Conservation (phyloP, 2,329 filamentous ascomycete species). For the Eutypa lata region DNA sequence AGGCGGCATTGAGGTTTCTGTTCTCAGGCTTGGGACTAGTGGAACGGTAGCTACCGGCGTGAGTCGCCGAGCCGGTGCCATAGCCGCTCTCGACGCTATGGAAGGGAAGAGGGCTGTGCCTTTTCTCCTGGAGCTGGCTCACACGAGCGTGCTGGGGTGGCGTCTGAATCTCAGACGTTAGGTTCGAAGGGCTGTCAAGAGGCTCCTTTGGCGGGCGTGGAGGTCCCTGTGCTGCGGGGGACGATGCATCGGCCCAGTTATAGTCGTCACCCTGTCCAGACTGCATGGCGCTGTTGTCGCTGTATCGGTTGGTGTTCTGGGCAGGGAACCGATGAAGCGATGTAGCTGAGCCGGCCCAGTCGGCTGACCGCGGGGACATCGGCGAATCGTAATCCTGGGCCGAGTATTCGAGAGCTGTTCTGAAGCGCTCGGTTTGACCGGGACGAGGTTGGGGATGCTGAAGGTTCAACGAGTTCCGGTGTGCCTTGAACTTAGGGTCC, state of each 20-base stretch:
- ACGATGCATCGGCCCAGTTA: constrained; percentile 33
- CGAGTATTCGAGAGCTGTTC: constrained; percentile 69
- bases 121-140: constrained; percentile 47
- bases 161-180: constrained; percentile 30
- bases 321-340: constrained; percentile 53
- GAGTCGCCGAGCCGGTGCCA: constrained; percentile 43
- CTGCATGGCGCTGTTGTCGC: constrained; percentile 38
- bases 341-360: constrained; percentile 61
- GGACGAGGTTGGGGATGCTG: constrained; percentile 76
- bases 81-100: constrained; percentile 55
- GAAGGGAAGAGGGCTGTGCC: constrained; percentile 52
- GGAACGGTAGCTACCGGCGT: constrained; percentile 43
- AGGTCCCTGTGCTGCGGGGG: constrained; percentile 44
- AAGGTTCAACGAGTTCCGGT: constrained; percentile 76
- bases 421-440: constrained; percentile 71
- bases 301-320: constrained; percentile 46
- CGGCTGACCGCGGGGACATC: constrained; percentile 57
- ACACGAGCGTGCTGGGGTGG: constrained; percentile 46
- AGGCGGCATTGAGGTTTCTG: constrained; percentile 52
- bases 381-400: constrained; percentile 65
- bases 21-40: constrained; percentile 56
- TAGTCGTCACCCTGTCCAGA: constrained; percentile 40
- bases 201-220: constrained; percentile 63
- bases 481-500: constrained; percentile 78
- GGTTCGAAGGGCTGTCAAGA: constrained; percentile 37